Percentiles rank a stretch among this genome's conserved stretches.
Evolutionary conservation across 2,329 filamentous ascomycete species (phyloP).

Genomic region (Aspergillus sp.): DNA sequence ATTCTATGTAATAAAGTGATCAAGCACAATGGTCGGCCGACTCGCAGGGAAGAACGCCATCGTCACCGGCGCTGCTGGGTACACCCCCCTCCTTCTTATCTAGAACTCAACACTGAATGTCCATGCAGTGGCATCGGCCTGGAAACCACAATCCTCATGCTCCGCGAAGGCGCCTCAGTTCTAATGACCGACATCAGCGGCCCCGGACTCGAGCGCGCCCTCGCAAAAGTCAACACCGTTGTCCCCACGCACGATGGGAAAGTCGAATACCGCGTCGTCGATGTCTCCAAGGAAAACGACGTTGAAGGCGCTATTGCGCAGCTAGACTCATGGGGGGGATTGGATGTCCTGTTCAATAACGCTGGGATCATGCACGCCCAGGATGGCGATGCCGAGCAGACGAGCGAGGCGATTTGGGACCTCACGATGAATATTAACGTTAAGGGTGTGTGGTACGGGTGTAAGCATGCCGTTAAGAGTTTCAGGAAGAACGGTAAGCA

Average conservation of each 20-base stretch:
- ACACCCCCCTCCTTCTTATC: background rate
- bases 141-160: conserved; percentile 86
- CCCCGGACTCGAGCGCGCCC: conserved; percentile 72
- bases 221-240: conserved; percentile 71
- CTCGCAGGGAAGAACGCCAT: conserved; percentile 23
- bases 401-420: conserved; percentile 89
- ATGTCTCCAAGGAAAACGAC: conserved; percentile 82
- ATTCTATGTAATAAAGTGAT: no score
- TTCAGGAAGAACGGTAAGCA: conserved; percentile 78
- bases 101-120: background rate
- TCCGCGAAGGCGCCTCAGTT: conserved; percentile 81
- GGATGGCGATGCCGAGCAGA: conserved; percentile 77
- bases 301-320: conserved; percentile 72
- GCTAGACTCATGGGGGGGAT: conserved; percentile 79
- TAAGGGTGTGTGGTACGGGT: conserved; percentile 94
- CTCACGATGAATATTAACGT: conserved; percentile 92
- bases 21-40: conserved; percentile 8
- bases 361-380: conserved; percentile 93
- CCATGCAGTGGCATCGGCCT: conserved; percentile 74
- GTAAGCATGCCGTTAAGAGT: conserved; percentile 84
- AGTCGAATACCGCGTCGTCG: conserved; percentile 35
- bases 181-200: conserved; percentile 83
- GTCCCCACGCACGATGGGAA: conserved; percentile 51
- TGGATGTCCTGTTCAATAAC: conserved; percentile 84
- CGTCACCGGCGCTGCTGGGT: conserved; percentile 23